Evolutionary conservation across 202 grass and related monocot genomes (phyloP), one percentile per base, ranked within the genome.

Genomic region (Cymbopogon flexuosus): DNA sequence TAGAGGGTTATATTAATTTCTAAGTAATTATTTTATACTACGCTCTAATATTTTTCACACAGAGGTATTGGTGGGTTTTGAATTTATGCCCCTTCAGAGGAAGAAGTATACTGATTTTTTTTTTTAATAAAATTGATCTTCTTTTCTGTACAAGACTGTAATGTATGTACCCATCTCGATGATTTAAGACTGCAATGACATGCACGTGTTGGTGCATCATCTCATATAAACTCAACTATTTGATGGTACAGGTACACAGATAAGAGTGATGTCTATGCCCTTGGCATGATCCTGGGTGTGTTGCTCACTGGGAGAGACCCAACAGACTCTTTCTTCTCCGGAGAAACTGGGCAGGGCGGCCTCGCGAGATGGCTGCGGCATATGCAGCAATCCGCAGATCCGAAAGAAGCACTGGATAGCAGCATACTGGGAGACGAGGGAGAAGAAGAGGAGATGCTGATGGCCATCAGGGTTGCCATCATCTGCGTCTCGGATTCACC

Each of bases 181-280:
- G 14, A 65, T 64, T 71, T 65, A 57, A 45, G 31, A 81, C 21
- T n/a, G 47, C 29, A 36, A 23, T 57, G 14, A 33, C 24, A 29
- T 29, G n/a, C 10, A 18, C 16, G 18, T 77, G 51, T 49, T n/a
- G 77, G 66, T 59, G 19, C 9, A 23, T 35, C 16, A 15, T 14
- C 35, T 33, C 35, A 34, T 33, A 42, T 84, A 68, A 47, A 43
- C 56, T 77, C 19, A 42, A 51, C 72, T 63, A 37, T 46, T 74
- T 43, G 4, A 35, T 85, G 49, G 54, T 59, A 30, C 83, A 99
- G 96, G 58, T 99, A 96, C 78, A 99, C 96, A 21, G 96, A 99
- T 65, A 99, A 99, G 90, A 96, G 92, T 51, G 96, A 99, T 78
- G 76, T 99, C 1, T 99, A 96, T 42, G 87, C 88, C 68, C 94